Evolutionary conservation across 1,284 basidiomycete genomes (phyloP), one percentile per base, ranked within the genome.

Genomic region (Sanguinoderma infundibulare): DNA sequence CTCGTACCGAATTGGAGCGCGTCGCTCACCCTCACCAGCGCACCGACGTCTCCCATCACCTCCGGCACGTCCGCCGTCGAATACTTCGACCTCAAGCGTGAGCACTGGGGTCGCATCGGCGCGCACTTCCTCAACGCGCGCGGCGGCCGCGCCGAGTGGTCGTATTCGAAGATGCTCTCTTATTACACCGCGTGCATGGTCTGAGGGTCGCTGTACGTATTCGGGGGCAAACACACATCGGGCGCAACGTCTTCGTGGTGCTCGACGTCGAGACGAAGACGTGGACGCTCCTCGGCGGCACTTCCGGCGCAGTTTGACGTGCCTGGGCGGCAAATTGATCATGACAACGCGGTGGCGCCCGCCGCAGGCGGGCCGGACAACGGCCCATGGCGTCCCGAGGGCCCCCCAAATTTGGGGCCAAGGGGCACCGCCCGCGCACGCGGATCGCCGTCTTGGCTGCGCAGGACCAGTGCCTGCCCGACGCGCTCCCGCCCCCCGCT

Each of bases 1-100:
- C 92, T 84, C 26, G 86, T 85, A 5, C 80, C 80, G 68, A 91
- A 94, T 56, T 84, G 81, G 15, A 94, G 78, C 0, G 92, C 92
- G 70, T 96, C 94, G 5, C 85, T 83, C 0, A 89, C 92, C 35
- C 81, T 80, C 28, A 90, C 83, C 40, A 91, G 71, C 0, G 79
- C 70, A n/a, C 78, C 80, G 7, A 81, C 69, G 26, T 83, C 83
- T 24, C 86, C 80, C 35, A 87, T 65, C 47, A 89, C 74, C 5
- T 65, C 64, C 2, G 84, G 82, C 24, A 82, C 69, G 38, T 76
- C 66, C 3, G 67, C 70, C 20, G 71, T 72, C 44, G 73, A 75
- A 55, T 74, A 65, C 66, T 75, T 76, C 55, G 76, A 78, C 61
- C 70, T 78, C 15, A 63, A 64, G 35, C 71, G 63, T 2, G 70